A percentile compares a stretch with the other conserved stretches of the same genome.
Conservation (phyloP, 2,329 filamentous ascomycete species). For the Fusarium heterosporum region DNA sequence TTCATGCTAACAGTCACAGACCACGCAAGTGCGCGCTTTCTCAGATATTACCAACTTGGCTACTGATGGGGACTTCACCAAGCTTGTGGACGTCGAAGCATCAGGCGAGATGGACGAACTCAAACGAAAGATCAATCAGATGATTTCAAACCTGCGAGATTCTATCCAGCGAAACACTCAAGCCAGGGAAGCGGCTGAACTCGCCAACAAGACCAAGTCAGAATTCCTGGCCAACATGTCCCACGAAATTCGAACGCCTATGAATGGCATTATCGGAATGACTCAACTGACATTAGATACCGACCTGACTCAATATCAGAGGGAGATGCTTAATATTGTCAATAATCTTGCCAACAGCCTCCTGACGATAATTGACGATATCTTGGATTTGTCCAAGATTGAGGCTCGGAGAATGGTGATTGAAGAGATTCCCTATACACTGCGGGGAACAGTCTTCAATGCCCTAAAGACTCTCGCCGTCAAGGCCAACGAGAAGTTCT, state of each 20-base stretch:
- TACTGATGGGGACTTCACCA: conserved; percentile 96
- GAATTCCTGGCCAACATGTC: conserved; percentile 99
- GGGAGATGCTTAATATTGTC: conserved; percentile 98
- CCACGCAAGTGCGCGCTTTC: conserved; percentile 96
- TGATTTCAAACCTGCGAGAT: conserved; percentile 95
- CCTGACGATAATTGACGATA: conserved; percentile 94
- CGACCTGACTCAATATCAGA: conserved; percentile 91
- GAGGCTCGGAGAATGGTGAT: conserved; percentile 98
- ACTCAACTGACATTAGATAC: conserved; percentile 96
- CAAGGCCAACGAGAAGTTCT: conserved; percentile 94
- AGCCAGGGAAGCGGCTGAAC: conserved; percentile 92
- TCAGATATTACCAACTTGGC: conserved; percentile 98
- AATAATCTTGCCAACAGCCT: conserved; percentile 96
- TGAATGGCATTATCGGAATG: conserved; percentile 99
- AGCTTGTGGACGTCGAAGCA: conserved; percentile 95
- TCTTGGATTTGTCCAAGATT: conserved; percentile 80
- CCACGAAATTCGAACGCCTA: conserved; percentile 96
- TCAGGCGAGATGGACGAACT: conserved; percentile 99
- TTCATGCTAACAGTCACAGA: conserved; percentile 63
- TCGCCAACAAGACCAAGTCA: conserved; percentile 98
- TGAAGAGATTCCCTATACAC: conserved; percentile 95
- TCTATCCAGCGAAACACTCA: conserved; percentile 97
- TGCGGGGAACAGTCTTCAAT: conserved; percentile 95
- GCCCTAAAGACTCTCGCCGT: conserved; percentile 96
- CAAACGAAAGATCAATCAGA: conserved; percentile 99